Base-by-base conservation (phyloP, 345 rosid genomes). In the Passiflora organensis region DNA sequence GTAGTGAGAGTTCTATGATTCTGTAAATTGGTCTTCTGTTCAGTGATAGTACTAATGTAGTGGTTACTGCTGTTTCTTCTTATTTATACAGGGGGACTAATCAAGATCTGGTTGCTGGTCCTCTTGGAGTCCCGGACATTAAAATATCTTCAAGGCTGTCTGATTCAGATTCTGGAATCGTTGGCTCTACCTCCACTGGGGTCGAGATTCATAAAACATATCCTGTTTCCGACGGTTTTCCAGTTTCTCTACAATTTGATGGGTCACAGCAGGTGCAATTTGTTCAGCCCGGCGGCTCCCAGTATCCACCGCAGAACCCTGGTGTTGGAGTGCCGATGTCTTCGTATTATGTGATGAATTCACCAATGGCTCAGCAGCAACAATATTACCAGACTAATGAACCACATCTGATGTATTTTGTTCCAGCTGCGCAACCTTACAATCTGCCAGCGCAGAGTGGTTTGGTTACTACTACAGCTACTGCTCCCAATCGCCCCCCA, bases 301-400 rank as follows among this genome's bases (percentile, higher is more conserved):
- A 72, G 55, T 82, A 72, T 56, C 1, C 52, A 16, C 32, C 68
- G 8, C 79, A 67, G 23, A 81, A 78, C 36, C 58, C 78, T 13
- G 48, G 71, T 36, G 58, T 63, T 25, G 20, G 66, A 18, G 41
- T 71, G 56, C 77, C 88, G 4, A 55, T 64, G 53, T 4, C 73
- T 45, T 52, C 82, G 17, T 72, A 74, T 64, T 74, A 68, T 55
- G 69, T 74, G 0, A 55, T 71, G 41, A 76, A 68, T 69, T 71
- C 78, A 51, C 57, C 64, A 2, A 44, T 55, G 34, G 62, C 55
- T 0, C 82, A 60, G 38, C 76, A 62, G 65, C 81, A 68, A 1
- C 12, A 67, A 42, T 75, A 76, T 58, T 80, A 77, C 56, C 82
- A 68, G 47, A 58, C 77, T 6, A 78, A 71, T 60, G 85, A 77